Evolutionary conservation across 495 filamentous ascomycete genomes (phyloP).

Genomic region (Hypoxylon intermedium): DNA sequence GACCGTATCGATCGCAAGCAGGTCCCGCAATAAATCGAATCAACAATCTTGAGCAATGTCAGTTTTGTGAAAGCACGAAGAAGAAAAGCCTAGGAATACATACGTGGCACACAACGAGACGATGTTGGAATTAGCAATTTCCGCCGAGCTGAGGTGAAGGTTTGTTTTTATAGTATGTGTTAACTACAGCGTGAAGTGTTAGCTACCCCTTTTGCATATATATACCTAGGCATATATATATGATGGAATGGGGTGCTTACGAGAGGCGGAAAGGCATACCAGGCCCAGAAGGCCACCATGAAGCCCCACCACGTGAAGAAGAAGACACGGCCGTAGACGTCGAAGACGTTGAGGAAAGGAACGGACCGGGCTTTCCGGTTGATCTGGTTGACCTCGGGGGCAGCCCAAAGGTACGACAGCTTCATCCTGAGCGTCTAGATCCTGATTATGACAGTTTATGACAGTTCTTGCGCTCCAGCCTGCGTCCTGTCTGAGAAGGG

Average conservation of each 20-base stretch:
- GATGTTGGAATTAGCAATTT: conserved; percentile 92
- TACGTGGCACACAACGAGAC: conserved; percentile 86
- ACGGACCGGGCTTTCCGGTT: conserved; percentile 83
- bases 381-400: conserved; percentile 73
- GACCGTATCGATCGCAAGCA: conserved; percentile 83
- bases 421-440: conserved; percentile 39
- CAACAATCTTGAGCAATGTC: conserved; percentile 62
- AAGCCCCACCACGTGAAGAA: conserved; percentile 96
- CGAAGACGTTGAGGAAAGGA: conserved; percentile 79
- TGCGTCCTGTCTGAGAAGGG: too few species aligned
- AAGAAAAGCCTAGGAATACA: conserved; percentile 40
- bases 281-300: conserved; percentile 94
- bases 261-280: conserved; percentile 85
- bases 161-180: conserved; percentile 79
- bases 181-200: conserved; percentile 59
- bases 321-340: conserved; percentile 84
- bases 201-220: background rate
- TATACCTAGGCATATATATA: background rate
- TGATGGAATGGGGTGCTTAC: conserved; percentile 54
- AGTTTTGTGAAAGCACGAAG: conserved; percentile 6
- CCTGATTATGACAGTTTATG: too few species aligned
- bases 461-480: too few species aligned
- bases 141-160: conserved; percentile 69
- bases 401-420: conserved; percentile 60
- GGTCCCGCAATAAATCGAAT: conserved; percentile 85